These are phyloP conservation scores for Monascus ruber DNA, from an alignment of 2,329 filamentous ascomycete species.

Conservation along the genomic window DNA sequence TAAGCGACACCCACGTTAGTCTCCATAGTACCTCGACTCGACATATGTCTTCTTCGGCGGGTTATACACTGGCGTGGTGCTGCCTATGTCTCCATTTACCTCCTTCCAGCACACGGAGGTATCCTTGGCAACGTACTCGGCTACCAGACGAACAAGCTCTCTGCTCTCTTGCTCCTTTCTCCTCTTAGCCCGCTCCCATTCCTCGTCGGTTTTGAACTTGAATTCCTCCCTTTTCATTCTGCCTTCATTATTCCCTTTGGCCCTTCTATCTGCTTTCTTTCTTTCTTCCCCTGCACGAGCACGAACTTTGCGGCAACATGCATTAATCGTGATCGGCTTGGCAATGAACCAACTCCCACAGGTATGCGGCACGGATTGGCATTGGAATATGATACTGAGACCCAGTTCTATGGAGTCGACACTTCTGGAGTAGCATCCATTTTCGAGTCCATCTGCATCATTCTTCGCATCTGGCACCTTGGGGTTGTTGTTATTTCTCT, in stretches of 20 bases:
- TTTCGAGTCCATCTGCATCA: background rate
- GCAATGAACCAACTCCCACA: background rate
- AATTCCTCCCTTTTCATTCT: background rate
- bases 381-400: background rate
- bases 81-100: too few species aligned
- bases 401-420: background rate
- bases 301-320: background rate
- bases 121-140: background rate
- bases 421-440: background rate
- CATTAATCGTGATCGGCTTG: background rate
- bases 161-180: background rate
- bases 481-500: background rate
- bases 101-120: background rate
- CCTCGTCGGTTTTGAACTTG: background rate
- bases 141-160: background rate
- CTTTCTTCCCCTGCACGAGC: background rate
- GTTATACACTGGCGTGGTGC: too few species aligned
- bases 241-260: background rate
- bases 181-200: background rate
- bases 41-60: too few species aligned
- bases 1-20: too few species aligned
- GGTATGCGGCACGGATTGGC: background rate
- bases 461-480: background rate
- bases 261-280: background rate
- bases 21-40: too few species aligned